Base-by-base conservation (phyloP, 78 protist species). In the Reticulomyxa filosa region DNA sequence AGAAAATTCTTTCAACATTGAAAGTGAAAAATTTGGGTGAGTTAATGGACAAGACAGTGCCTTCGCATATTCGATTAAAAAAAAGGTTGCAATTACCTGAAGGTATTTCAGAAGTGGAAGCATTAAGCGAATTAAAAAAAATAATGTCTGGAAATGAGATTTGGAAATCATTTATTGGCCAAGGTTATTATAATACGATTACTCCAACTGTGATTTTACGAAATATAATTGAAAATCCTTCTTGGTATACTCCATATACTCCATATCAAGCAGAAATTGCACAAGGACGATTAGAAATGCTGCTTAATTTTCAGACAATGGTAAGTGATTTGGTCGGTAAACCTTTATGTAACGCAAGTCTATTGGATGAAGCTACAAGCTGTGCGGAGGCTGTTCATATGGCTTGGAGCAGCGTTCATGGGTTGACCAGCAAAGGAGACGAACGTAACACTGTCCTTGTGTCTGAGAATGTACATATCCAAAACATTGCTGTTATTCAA, bases 171-270 rank as follows among this genome's bases (percentile, higher is more conserved):
- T 53, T 13, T 55, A 68, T 74, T 67, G 79, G 80, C 2, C 23
- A 33, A 53, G 79, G 79, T 57, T 85, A 77, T 77, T 67, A 76
- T 76, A 74, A 46, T 55, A 77, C 91, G 26, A 27, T 80, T 50
- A 62, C 75, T 2, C 98, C 98, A 30, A 38, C 70, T 13, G 95
- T 87, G 26, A 85, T 92, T 64, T 82, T 83, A 65, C 7, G 65
- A 22, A 87, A 87, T 72, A 57, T 92, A 22, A 29, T 92, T 51
- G 92, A 92, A 69, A 85, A 83, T 68, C 95, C 98, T 29, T 90
- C 83, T n/a, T 92, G 98, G 98, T 92, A 92, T 85, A 92, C 98
- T 27, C 91, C 88, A 53, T 92, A 92, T 85, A 92, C 98, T 8
- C 98, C 98, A 26, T 92, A 92, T 77, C 98, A 92, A 74, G 89